Conservation (phyloP, 2,329 filamentous ascomycete species). For the Hypoxylon sp. region DNA sequence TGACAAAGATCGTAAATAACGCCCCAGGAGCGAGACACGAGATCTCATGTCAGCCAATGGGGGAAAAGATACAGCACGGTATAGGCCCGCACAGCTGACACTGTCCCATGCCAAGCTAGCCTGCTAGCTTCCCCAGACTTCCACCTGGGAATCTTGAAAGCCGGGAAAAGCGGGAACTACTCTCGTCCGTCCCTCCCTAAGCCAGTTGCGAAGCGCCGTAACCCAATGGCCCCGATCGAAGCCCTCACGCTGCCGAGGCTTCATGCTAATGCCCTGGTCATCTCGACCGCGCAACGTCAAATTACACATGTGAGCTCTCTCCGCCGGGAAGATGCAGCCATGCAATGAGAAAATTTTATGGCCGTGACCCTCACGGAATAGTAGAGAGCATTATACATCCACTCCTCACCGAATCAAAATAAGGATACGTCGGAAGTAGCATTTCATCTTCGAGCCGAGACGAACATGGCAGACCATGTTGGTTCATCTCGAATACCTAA, state of each 20-base stretch:
- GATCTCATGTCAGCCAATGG: conserved; percentile 41
- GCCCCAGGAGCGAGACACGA: conserved; percentile 40
- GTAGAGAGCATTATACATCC: conserved; percentile 19
- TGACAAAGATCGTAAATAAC: conserved; percentile 40
- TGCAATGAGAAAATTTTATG: conserved; percentile 28
- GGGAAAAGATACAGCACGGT: conserved; percentile 26
- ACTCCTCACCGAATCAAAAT: conserved; percentile 23
- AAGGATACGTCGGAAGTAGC: conserved; percentile 19
- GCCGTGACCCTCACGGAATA: conserved; percentile 20
- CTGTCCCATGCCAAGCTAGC: conserved; percentile 34
- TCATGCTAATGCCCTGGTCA: conserved; percentile 17
- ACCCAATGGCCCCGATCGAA: conserved; percentile 27
- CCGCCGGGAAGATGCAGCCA: conserved; percentile 33
- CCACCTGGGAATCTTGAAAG: conserved; percentile 33
- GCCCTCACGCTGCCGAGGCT: conserved; percentile 35
- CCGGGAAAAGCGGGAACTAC: conserved; percentile 43
- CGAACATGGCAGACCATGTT: conserved; percentile 8
- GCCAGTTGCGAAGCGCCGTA: conserved; percentile 39
- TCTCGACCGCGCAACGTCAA: conserved; percentile 18
- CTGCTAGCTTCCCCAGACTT: conserved; percentile 40
- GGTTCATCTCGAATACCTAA: conserved; percentile 12
- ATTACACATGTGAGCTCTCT: conserved; percentile 40
- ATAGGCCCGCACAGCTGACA: conserved; percentile 12
- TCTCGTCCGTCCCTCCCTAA: conserved; percentile 23
- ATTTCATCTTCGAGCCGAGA: conserved; percentile 17